phyloP scores from a whole-genome alignment of 2,329 filamentous ascomycete genomes.

The Phialemoniopsis sp. region DNA sequence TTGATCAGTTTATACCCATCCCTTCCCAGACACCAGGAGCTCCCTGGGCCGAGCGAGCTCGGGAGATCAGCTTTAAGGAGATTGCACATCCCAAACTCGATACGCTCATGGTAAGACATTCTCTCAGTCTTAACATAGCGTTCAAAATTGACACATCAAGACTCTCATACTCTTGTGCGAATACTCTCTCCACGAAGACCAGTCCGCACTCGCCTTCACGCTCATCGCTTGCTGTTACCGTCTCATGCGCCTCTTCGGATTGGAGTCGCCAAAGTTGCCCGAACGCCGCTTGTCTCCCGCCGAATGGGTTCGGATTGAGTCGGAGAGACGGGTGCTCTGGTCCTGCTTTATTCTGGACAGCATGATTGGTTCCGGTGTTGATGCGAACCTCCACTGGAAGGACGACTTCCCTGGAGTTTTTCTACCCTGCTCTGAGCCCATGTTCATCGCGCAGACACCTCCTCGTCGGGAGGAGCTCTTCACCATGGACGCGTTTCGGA shows the following conservation, averaged over 20 bases:
- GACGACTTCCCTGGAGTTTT: not conserved
- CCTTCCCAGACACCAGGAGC: not conserved
- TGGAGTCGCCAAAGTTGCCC: not conserved
- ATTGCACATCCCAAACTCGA: not conserved
- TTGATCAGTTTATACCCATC: not conserved
- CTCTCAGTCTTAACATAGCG: not conserved
- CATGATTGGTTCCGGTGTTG: conserved; percentile 7
- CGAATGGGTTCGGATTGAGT: conserved; percentile 1
- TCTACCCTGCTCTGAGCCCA: conserved; percentile 4
- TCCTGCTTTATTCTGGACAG: conserved; percentile 6
- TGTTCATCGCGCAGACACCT: not conserved
- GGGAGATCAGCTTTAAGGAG: not conserved
- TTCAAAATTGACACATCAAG: not conserved
- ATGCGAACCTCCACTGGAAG: conserved; percentile 2
- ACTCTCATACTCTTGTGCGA: not conserved
- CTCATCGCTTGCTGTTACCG: not conserved
- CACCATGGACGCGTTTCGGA: not conserved
- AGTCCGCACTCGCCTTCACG: not conserved
- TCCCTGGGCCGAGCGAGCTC: not conserved
- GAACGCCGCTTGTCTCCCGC: not conserved
- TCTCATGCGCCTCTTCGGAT: conserved; percentile 2
- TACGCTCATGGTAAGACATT: not conserved
- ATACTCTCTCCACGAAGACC: not conserved
- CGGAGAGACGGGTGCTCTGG: conserved; percentile 4
- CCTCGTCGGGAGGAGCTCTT: not conserved